These are phyloP conservation scores for Cladorrhinum samala DNA, from an alignment of 495 filamentous ascomycete genomes.

Conservation along the genomic window DNA sequence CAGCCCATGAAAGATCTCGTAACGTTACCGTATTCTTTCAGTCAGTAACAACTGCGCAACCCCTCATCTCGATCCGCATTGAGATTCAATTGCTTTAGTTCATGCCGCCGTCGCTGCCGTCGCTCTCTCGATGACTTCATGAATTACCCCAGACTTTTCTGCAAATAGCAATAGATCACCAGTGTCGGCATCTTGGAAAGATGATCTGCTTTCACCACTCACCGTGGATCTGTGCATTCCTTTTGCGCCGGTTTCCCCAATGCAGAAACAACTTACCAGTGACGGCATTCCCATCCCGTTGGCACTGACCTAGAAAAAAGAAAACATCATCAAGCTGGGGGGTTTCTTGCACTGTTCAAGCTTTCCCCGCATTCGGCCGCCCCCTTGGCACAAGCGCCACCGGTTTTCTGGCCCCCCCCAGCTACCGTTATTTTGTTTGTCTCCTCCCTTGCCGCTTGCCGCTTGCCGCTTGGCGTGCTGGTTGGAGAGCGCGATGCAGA, in stretches of 20 bases:
- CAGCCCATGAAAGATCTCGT: neutral
- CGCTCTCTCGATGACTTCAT: neutral
- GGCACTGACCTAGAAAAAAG: neutral
- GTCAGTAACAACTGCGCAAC: too few relatives aligned
- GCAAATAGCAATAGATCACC: neutral
- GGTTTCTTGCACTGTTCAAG: neutral
- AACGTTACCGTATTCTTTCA: conserved; percentile 1
- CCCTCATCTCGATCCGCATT: neutral
- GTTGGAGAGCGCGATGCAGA: neutral
- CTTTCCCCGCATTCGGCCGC: neutral
- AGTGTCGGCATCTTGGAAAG: neutral
- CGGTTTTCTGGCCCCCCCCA: too few relatives aligned
- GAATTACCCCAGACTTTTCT: neutral
- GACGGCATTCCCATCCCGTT: conserved; percentile 1
- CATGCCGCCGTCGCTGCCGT: neutral
- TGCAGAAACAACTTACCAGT: neutral
- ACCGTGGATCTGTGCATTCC: neutral
- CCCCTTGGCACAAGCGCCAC: neutral
- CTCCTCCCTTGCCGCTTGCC: neutral
- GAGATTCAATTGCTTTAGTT: neutral
- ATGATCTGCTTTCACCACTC: neutral
- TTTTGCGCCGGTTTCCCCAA: neutral
- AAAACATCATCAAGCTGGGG: neutral
- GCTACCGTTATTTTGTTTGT: too few relatives aligned
- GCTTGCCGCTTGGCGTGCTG: neutral